Percentiles rank a stretch among this genome's conserved stretches.
Evolutionary conservation across 1,284 basidiomycete species (phyloP).

Genomic region (Sanghuangporus baumii): DNA sequence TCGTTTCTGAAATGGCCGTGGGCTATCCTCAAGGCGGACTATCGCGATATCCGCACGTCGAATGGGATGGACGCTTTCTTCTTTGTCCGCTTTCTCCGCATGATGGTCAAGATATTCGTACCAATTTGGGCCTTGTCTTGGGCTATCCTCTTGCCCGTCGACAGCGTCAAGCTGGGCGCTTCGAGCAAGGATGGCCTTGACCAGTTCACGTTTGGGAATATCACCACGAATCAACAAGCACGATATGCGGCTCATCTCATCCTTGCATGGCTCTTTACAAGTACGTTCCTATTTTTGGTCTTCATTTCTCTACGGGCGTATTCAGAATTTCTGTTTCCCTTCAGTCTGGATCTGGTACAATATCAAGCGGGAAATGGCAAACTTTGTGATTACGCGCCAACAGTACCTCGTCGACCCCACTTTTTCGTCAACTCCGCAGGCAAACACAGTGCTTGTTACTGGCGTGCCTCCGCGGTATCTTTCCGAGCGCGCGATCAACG

Average conservation of each 20-base stretch:
- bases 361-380: constrained; percentile 74
- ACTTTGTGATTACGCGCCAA: constrained; percentile 81
- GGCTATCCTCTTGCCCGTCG: constrained; percentile 65
- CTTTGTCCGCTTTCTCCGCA: constrained; percentile 83
- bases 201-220: constrained; percentile 79
- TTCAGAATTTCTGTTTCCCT: constrained; percentile 2
- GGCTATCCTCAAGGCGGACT: constrained; percentile 49
- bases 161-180: constrained; percentile 45
- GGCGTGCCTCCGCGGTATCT: constrained; percentile 81
- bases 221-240: constrained; percentile 41
- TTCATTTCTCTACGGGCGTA: not conserved
- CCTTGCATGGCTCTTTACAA: constrained; percentile 68
- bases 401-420: constrained; percentile 72
- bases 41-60: constrained; percentile 55
- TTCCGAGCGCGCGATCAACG: constrained; percentile 56
- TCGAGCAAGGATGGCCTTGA: constrained; percentile 58
- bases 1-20: constrained; percentile 36
- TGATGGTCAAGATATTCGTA: constrained; percentile 75
- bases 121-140: constrained; percentile 81
- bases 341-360: constrained; percentile 82
- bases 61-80: constrained; percentile 96
- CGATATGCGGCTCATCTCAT: constrained; percentile 80
- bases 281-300: constrained; percentile 41
- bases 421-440: constrained; percentile 74
- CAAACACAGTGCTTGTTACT: constrained; percentile 87